Evolutionary conservation across 495 filamentous ascomycete species (phyloP).

Genomic region (Tuber melanosporum): DNA sequence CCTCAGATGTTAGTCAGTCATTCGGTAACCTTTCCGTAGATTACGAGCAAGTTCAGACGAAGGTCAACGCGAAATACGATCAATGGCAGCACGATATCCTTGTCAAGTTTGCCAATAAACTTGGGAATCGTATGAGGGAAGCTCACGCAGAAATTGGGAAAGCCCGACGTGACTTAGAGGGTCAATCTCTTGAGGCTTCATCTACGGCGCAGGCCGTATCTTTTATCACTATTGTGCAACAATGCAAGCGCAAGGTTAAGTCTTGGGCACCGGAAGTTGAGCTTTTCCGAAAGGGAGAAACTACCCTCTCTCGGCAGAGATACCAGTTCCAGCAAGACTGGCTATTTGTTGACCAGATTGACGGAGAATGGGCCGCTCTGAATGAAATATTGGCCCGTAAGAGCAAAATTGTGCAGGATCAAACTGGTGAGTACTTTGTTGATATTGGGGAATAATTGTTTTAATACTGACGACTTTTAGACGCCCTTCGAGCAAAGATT

Average conservation of each 20-base stretch:
- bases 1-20: constrained; percentile 77
- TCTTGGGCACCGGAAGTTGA: constrained; percentile 93
- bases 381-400: constrained; percentile 84
- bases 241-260: constrained; percentile 85
- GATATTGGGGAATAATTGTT: not conserved
- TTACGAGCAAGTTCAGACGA: constrained; percentile 96
- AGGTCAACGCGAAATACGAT: constrained; percentile 97
- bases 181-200: constrained; percentile 79
- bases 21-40: constrained; percentile 93
- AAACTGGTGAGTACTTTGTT: constrained; percentile 50
- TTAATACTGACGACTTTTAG: constrained; percentile 37
- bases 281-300: constrained; percentile 89
- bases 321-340: constrained; percentile 91
- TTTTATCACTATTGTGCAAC: constrained; percentile 96
- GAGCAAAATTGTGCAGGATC: constrained; percentile 87
- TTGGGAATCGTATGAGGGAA: constrained; percentile 85
- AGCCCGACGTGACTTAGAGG: constrained; percentile 79
- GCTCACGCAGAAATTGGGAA: constrained; percentile 81
- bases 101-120: constrained; percentile 77
- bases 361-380: constrained; percentile 83
- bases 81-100: constrained; percentile 99
- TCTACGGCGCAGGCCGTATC: constrained; percentile 94
- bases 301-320: constrained; percentile 76
- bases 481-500: constrained; percentile 93
- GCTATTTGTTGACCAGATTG: constrained; percentile 88